Conservation (phyloP, 371 early-diverging fungal genomes). For the Vavraia culicis region DNA sequence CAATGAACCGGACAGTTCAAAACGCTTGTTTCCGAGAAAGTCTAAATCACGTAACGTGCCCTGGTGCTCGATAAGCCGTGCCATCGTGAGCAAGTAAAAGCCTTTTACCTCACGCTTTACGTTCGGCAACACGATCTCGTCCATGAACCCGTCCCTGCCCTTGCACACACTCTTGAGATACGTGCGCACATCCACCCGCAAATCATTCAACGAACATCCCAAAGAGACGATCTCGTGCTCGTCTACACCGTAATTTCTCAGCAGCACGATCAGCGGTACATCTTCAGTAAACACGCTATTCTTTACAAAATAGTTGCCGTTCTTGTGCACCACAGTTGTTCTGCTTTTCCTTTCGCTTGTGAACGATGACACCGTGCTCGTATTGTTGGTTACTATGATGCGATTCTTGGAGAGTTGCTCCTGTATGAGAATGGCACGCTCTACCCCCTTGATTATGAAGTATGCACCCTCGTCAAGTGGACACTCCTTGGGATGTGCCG, state of each 20-base stretch:
- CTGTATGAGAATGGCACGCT: constrained; percentile 95
- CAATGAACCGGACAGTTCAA: constrained; percentile 86
- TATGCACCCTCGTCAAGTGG: constrained; percentile 96
- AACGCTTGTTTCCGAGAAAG: constrained; percentile 96
- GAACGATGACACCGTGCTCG: constrained; percentile 59
- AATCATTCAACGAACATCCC: constrained; percentile 48
- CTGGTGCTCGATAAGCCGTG: constrained; percentile 67
- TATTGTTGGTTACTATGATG: constrained; percentile 82
- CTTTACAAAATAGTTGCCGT: constrained; percentile 56
- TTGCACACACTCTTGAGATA: constrained; percentile 46
- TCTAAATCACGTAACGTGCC: constrained; percentile 67
- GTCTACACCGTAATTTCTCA: constrained; percentile 53
- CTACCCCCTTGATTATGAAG: constrained; percentile 88
- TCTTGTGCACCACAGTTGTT: constrained; percentile 60
- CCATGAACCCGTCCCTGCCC: constrained; percentile 42
- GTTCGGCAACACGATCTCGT: constrained; percentile 82
- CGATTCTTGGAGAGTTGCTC: constrained; percentile 99
- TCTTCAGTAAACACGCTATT: constrained; percentile 75
- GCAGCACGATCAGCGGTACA: constrained; percentile 53
- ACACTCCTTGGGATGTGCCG: constrained; percentile 55
- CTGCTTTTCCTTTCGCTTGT: constrained; percentile 91
- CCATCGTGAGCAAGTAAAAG: constrained; percentile 82
- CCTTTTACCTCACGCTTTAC: constrained; percentile 73
- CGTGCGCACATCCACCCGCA: constrained; percentile 56
- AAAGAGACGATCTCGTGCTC: too few relatives aligned